Conservation (phyloP, 2,329 filamentous ascomycete genomes). For the Stagonosporopsis cucurbitacearum region DNA sequence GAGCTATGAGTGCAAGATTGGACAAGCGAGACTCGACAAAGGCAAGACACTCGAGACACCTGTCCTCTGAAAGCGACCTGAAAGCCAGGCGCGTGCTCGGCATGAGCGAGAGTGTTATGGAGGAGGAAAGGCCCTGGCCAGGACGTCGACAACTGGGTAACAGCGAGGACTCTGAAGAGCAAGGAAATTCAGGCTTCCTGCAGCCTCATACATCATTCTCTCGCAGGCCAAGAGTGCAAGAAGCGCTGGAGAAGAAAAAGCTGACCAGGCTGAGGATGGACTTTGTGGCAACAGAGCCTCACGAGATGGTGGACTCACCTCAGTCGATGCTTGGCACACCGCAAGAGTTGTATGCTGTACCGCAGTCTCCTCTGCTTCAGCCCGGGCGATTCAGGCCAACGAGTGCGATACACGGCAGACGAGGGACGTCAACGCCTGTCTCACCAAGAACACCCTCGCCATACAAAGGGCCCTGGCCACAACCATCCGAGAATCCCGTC, state of each 20-base stretch:
- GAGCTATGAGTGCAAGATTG: constrained; percentile 37
- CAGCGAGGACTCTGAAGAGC: constrained; percentile 5
- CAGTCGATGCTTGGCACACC: constrained; percentile 41
- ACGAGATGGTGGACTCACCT: constrained; percentile 32
- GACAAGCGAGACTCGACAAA: constrained; percentile 10
- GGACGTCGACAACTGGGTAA: not conserved
- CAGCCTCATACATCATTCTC: constrained; percentile 25
- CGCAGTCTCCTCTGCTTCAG: constrained; percentile 6
- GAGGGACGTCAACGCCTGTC: constrained; percentile 18
- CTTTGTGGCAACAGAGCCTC: constrained; percentile 26
- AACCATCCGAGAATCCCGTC: constrained; percentile 15
- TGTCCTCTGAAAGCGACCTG: constrained; percentile 9
- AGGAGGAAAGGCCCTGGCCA: not conserved
- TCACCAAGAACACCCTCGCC: constrained; percentile 17
- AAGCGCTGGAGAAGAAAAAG: constrained; percentile 30
- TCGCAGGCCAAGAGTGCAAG: constrained; percentile 31
- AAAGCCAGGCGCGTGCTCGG: constrained; percentile 6
- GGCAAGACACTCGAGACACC: constrained; percentile 9
- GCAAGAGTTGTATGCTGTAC: constrained; percentile 35
- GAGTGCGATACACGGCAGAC: constrained; percentile 17
- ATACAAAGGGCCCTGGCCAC: not conserved
- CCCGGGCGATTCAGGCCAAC: constrained; percentile 15
- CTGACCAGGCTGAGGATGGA: constrained; percentile 32
- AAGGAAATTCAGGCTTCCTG: not conserved
- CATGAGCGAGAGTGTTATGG: not conserved